Evolutionary conservation across 2,329 filamentous ascomycete species (phyloP).

Genomic region (Epichloe typhina): DNA sequence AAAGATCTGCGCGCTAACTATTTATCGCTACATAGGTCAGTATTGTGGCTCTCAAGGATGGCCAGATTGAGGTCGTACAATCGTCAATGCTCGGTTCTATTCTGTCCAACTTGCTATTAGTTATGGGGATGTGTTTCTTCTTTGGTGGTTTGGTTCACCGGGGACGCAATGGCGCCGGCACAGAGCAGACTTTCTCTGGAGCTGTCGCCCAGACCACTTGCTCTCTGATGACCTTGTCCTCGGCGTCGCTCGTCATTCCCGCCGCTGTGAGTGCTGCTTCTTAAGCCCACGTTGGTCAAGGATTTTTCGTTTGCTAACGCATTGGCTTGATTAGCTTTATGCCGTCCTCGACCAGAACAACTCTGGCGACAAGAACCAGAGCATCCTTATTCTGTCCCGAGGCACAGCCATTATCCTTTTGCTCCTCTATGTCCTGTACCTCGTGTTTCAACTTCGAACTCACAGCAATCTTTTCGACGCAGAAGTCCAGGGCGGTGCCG

Average conservation of each 20-base stretch:
- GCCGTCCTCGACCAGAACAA: conserved; percentile 41
- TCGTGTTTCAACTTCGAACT: conserved; percentile 65
- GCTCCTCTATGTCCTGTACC: conserved; percentile 61
- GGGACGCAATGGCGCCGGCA: conserved; percentile 40
- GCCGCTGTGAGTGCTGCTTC: conserved; percentile 39
- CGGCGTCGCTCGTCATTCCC: conserved; percentile 67
- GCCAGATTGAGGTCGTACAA: conserved; percentile 92
- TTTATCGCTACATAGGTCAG: conserved; percentile 50
- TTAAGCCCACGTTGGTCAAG: background rate
- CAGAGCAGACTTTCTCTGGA: conserved; percentile 60
- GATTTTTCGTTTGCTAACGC: background rate
- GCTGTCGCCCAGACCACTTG: conserved; percentile 67
- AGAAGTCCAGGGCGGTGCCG: conserved; percentile 31
- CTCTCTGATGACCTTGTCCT: conserved; percentile 63
- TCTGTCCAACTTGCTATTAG: conserved; percentile 83
- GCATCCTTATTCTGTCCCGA: conserved; percentile 59
- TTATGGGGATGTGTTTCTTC: conserved; percentile 69
- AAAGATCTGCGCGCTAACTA: conserved; percentile 1
- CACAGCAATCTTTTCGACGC: conserved; percentile 60
- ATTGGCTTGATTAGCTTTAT: conserved; percentile 38
- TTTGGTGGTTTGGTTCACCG: conserved; percentile 56
- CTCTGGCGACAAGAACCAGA: conserved; percentile 29
- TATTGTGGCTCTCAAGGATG: conserved; percentile 74
- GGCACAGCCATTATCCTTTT: conserved; percentile 66
- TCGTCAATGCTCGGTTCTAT: conserved; percentile 95